phyloP scores from a whole-genome alignment of 2,329 filamentous ascomycete genomes.

The Nemania diffusa region DNA sequence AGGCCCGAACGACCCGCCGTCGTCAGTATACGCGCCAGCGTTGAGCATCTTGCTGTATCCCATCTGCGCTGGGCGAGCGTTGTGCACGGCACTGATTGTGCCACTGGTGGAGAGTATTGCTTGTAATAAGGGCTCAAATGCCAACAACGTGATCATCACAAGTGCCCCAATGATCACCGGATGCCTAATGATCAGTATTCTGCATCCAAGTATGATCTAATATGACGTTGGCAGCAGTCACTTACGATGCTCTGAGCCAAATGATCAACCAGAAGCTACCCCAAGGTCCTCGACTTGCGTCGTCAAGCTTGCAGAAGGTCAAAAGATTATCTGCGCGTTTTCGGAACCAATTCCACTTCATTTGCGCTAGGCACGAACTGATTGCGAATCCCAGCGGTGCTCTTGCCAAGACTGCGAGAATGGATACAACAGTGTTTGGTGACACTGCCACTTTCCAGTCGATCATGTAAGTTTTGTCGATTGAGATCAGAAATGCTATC shows the following conservation, averaged over 20 bases:
- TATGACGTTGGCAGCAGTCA: background rate
- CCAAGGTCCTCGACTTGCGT: slow-evolving; percentile 43
- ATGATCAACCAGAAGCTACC: slow-evolving; percentile 40
- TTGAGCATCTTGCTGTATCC: slow-evolving; percentile 1
- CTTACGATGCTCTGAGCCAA: slow-evolving; percentile 36
- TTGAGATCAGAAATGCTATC: slow-evolving; percentile 30
- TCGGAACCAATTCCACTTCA: slow-evolving; percentile 44
- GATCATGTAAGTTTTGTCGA: slow-evolving; percentile 25
- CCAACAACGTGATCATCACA: background rate
- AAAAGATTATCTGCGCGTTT: slow-evolving; percentile 33
- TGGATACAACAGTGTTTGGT: slow-evolving; percentile 38
- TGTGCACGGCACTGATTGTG: background rate
- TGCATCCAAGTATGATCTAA: background rate
- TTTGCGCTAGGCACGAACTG: slow-evolving; percentile 41
- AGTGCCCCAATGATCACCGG: background rate
- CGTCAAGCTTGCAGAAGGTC: slow-evolving; percentile 42
- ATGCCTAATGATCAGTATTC: background rate
- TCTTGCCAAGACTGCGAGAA: slow-evolving; percentile 35
- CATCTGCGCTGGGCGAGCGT: background rate
- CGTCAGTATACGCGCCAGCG: background rate
- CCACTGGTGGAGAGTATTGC: slow-evolving; percentile 1
- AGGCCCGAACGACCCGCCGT: background rate
- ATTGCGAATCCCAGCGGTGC: slow-evolving; percentile 40
- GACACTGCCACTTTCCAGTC: slow-evolving; percentile 37
- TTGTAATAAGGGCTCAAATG: slow-evolving; percentile 18